These are phyloP conservation scores for Alternaria viburni DNA, from an alignment of 2,329 filamentous ascomycete species.

Conservation along the genomic window DNA sequence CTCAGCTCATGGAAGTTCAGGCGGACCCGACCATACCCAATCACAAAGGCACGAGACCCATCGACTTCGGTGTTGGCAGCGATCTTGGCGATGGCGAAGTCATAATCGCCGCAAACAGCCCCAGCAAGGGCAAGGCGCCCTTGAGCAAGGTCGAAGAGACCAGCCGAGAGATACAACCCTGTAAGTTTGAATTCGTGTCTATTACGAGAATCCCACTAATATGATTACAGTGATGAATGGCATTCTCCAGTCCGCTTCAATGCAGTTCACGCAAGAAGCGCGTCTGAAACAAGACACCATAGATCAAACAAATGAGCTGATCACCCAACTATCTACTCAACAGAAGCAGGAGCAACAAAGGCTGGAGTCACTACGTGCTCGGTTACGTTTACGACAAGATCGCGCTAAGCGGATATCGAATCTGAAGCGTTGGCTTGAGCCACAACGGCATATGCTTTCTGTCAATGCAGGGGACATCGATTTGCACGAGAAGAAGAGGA, in stretches of 20 bases:
- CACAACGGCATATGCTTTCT: constrained; percentile 65
- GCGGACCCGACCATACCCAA: constrained; percentile 93
- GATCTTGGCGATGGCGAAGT: constrained; percentile 55
- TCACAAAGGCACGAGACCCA: constrained; percentile 81
- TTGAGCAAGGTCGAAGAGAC: constrained; percentile 68
- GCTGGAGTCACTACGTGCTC: constrained; percentile 73
- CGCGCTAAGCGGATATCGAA: constrained; percentile 76
- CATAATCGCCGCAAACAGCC: constrained; percentile 33
- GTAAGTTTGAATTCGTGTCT: constrained; percentile 60
- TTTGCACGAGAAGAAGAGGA: constrained; percentile 51
- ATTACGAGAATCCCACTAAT: background rate
- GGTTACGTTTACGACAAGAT: constrained; percentile 68
- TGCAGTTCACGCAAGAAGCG: constrained; percentile 80
- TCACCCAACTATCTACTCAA: constrained; percentile 79
- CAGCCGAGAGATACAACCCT: constrained; percentile 78
- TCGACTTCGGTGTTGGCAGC: constrained; percentile 92
- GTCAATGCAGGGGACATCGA: constrained; percentile 47
- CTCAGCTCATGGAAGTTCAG: constrained; percentile 93
- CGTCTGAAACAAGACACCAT: constrained; percentile 83
- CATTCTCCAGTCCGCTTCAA: constrained; percentile 78
- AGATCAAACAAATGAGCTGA: constrained; percentile 78
- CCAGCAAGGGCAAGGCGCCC: constrained; percentile 47
- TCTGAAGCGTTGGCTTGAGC: constrained; percentile 73
- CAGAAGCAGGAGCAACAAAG: constrained; percentile 78
- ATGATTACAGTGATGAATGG: constrained; percentile 71